phyloP scores from a whole-genome alignment of 352 stramenopile genomes.

The Phytopythium sindhum region DNA sequence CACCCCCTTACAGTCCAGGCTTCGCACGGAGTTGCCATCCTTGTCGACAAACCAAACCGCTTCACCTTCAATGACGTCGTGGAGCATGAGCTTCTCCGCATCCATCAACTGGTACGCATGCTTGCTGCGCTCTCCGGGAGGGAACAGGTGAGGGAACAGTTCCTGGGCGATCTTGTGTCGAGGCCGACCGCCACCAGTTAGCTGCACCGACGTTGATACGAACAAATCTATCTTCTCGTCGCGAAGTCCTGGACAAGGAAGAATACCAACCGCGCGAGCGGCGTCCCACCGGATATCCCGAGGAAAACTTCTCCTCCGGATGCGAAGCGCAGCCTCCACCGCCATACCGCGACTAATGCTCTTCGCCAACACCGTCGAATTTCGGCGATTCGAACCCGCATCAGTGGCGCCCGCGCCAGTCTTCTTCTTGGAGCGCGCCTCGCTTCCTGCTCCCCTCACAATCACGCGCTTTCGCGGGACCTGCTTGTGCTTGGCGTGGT shows the following conservation, averaged over 20 bases:
- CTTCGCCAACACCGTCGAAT: background rate
- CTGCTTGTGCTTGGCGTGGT: constrained; percentile 56
- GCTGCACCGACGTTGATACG: constrained; percentile 49
- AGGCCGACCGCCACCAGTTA: constrained; percentile 61
- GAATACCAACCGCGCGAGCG: constrained; percentile 27
- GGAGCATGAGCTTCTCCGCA: constrained; percentile 56
- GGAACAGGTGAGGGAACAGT: constrained; percentile 66
- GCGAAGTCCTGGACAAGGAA: constrained; percentile 67
- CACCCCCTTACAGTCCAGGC: constrained; percentile 57
- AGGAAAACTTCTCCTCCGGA: constrained; percentile 34
- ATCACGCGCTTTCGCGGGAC: constrained; percentile 26
- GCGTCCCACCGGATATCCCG: constrained; percentile 57
- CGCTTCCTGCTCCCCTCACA: background rate
- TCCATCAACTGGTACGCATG: constrained; percentile 35
- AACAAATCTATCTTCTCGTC: constrained; percentile 52
- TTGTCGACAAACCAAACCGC: constrained; percentile 81
- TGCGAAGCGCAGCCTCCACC: background rate
- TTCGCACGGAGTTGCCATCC: constrained; percentile 64
- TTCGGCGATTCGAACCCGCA: background rate
- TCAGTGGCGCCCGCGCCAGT: background rate
- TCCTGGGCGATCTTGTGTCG: constrained; percentile 65
- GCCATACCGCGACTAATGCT: constrained; percentile 1
- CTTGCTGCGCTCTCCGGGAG: constrained; percentile 16
- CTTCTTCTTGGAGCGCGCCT: constrained; percentile 20
- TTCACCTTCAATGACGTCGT: constrained; percentile 73